phyloP scores from a whole-genome alignment of 2,329 filamentous ascomycete species.

The Cytospora mali region DNA sequence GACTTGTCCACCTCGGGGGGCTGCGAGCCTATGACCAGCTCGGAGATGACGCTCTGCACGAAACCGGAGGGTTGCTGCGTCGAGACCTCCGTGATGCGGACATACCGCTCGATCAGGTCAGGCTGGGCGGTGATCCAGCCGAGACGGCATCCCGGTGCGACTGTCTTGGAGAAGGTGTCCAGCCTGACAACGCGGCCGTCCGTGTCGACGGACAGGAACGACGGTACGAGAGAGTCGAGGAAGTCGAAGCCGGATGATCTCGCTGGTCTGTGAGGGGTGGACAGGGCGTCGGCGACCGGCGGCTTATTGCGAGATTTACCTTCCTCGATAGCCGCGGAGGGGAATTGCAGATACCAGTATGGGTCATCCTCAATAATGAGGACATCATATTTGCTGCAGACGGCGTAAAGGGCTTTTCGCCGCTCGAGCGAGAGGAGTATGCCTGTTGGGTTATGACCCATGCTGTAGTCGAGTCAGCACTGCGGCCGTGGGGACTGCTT shows the following conservation, averaged over 20 bases:
- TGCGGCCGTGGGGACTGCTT: neutral
- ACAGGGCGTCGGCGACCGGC: slow-evolving; percentile 37
- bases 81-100: slow-evolving; percentile 72
- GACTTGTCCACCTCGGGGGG: slow-evolving; percentile 49
- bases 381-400: slow-evolving; percentile 84
- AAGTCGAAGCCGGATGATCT: slow-evolving; percentile 69
- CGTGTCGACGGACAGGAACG: slow-evolving; percentile 77
- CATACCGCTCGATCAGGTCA: slow-evolving; percentile 71
- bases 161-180: slow-evolving; percentile 92
- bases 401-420: slow-evolving; percentile 74
- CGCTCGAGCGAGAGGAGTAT: slow-evolving; percentile 73
- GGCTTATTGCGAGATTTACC: slow-evolving; percentile 50
- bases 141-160: slow-evolving; percentile 85
- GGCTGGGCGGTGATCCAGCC: slow-evolving; percentile 92
- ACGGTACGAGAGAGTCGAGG: slow-evolving; percentile 80
- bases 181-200: slow-evolving; percentile 87
- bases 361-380: slow-evolving; percentile 94
- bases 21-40: slow-evolving; percentile 74
- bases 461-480: slow-evolving; percentile 35
- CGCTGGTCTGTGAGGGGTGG: slow-evolving; percentile 36
- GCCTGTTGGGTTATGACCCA: slow-evolving; percentile 88
- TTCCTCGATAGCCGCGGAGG: slow-evolving; percentile 62
- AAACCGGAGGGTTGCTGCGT: slow-evolving; percentile 90
- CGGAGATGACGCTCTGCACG: slow-evolving; percentile 79
- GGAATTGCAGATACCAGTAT: slow-evolving; percentile 93